A percentile compares a stretch with the other conserved stretches of the same genome.
phyloP scores from a whole-genome alignment of 768 basidiomycete species.

The Arthromyces matolae region DNA sequence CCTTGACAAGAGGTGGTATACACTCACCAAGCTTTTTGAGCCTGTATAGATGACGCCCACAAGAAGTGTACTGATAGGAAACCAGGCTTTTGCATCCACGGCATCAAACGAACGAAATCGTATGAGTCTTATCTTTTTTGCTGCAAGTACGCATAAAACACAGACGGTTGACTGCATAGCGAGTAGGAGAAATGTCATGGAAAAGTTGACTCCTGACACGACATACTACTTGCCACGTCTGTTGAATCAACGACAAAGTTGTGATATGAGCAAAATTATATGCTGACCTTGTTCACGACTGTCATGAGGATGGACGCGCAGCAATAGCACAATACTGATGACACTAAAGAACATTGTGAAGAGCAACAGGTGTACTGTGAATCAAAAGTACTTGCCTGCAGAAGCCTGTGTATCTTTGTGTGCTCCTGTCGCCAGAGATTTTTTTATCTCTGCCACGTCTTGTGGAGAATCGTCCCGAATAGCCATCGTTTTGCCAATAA shows the following conservation, averaged over 20 bases:
- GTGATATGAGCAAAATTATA: not conserved
- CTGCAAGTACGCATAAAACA: slow-evolving; percentile 64
- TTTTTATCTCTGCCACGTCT: slow-evolving; percentile 31
- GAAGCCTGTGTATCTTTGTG: slow-evolving; percentile 25
- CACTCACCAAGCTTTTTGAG: slow-evolving; percentile 87
- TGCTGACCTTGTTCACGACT: slow-evolving; percentile 84
- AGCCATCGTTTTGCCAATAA: slow-evolving; percentile 1
- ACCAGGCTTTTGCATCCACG: slow-evolving; percentile 88
- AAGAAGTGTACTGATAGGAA: slow-evolving; percentile 88
- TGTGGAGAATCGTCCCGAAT: slow-evolving; percentile 14
- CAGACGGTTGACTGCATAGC: slow-evolving; percentile 91
- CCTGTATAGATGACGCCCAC: slow-evolving; percentile 97
- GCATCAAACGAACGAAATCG: slow-evolving; percentile 80
- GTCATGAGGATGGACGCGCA: slow-evolving; percentile 95
- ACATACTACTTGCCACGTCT: slow-evolving; percentile 60
- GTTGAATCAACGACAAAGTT: not conserved
- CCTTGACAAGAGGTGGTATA: slow-evolving; percentile 12
- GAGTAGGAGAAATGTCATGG: slow-evolving; percentile 95
- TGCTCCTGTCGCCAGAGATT: slow-evolving; percentile 33
- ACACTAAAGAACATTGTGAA: slow-evolving; percentile 38
- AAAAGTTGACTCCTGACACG: slow-evolving; percentile 89
- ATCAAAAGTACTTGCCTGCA: slow-evolving; percentile 21
- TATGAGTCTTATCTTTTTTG: slow-evolving; percentile 76
- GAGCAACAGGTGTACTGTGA: not conserved
- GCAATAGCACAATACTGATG: slow-evolving; percentile 87